Evolutionary conservation across 1,284 basidiomycete genomes (phyloP), one percentile per base, ranked within the genome.

Genomic region (Leccinum fallax): DNA sequence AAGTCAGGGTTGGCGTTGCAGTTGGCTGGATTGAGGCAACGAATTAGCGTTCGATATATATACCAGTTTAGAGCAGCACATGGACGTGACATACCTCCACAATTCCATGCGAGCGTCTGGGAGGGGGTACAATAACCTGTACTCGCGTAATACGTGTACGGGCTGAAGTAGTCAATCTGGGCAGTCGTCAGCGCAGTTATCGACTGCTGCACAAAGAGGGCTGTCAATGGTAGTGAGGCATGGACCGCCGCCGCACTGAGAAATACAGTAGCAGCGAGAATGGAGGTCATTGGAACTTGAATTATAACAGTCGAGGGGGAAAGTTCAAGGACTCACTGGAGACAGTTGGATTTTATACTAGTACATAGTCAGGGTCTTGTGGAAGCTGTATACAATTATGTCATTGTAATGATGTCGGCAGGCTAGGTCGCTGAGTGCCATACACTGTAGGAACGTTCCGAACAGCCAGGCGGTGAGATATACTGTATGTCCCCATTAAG

Each of bases 1-100:
- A 90, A 90, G 6, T 67, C 70, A 1, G 85, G 73, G 67, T 87
- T 89, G 5, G 81, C 84, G 16, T 80, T 57, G 64, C 88, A 90
- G 64, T 82, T 81, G 3, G 75, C 86, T 87, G 36, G 3, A 61
- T 53, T 55, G 1, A 55, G 32, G 15, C 11, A 38, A 16, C 13
- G 7, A 32, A n/a, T 63, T 24, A 59, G 49, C 28, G 15, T 53
- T 43, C 15, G 5, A n/a, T 15, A 30, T 24, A 59, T 2, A 16
- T 16, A 11, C 1, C 0, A 9, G 15, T 9, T n/a, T 4, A 28
- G 15, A 19, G 32, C 28, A 38, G 24, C 4, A 1, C 11, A 48
- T 58, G 28, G 16, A 70, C 8, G 8, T 6, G 16, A 32, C 79
- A 21, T 63, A 85, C 85, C 66, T 70, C 89, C 88, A 72, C 89